Evolutionary conservation across 768 basidiomycete genomes (phyloP), one percentile per base, ranked within the genome.

Genomic region (Rickenella mellea): DNA sequence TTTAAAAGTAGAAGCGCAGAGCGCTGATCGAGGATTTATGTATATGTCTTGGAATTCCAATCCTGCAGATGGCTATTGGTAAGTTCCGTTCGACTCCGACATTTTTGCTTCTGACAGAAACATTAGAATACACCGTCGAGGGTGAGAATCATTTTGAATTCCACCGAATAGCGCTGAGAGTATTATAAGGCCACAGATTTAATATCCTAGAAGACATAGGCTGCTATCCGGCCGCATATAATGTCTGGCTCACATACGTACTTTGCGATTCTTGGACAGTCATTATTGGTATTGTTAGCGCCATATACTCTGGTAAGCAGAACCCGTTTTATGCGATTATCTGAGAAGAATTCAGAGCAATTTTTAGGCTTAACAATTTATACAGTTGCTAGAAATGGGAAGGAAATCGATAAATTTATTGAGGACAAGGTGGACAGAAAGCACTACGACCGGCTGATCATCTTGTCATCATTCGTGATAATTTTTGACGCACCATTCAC

Each of bases 361-460:
- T 22, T 6, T 21, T 9, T 31, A 59, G 55, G 60, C 39, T 46
- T 64, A 31, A 70, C 61, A 43, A 61, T 76, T 43, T 57, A 60
- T 11, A 54, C 61, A 0, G 70, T 76, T 58, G 60, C 63, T 46
- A 52, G 60, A 38, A 59, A 58, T 29, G 68, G 68, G 10, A 41
- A 61, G 3, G 64, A 68, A 44, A 71, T 71, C 57, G 66, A 66
- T 27, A 57, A 67, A 41, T 49, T 70, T 25, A 48, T 71, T 14
- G 54, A 52, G 38, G 52, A 48, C 37, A 55, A 63, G 48, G 56
- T 44, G 46, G 67, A 65, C 49, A 57, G 85, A 20, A 73, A 59
- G 48, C 68, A 70, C 30, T 78, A 78, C 53, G 41, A 76, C 44
- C 73, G 77, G 19, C 68, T 80, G n/a, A 78, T 78, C 76, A 54